Evolutionary conservation across 192 early-diverging fungal species (phyloP).

Genomic region (Coemansia sp.): DNA sequence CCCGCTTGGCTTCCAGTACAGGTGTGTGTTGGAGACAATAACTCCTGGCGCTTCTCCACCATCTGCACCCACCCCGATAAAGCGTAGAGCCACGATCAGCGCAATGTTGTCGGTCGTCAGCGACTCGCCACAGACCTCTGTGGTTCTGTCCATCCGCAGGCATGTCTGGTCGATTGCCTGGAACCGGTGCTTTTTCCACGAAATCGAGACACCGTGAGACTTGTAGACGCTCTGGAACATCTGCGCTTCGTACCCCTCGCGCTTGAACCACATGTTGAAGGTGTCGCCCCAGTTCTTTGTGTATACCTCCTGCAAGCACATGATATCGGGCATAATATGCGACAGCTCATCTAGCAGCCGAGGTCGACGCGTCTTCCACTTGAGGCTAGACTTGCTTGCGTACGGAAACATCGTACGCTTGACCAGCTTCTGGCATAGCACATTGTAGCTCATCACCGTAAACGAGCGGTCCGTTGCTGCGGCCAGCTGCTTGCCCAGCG

Average conservation of each 20-base stretch:
- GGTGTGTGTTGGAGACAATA: conserved; percentile 45
- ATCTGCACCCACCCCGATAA: neutral
- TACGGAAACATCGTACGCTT: conserved; percentile 56
- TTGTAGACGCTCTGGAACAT: conserved; percentile 34
- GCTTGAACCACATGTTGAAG: conserved; percentile 17
- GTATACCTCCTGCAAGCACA: conserved; percentile 59
- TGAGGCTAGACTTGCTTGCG: conserved; percentile 52
- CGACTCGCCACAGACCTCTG: conserved; percentile 25
- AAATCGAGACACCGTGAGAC: conserved; percentile 32
- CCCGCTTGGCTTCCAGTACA: conserved; percentile 38
- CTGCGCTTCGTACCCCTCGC: conserved; percentile 26
- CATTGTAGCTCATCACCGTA: conserved; percentile 60
- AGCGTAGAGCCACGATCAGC: conserved; percentile 19
- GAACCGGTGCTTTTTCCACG: conserved; percentile 36
- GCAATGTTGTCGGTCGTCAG: conserved; percentile 46
- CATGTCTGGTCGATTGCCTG: conserved; percentile 16
- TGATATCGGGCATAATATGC: conserved; percentile 48
- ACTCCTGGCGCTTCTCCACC: conserved; percentile 13
- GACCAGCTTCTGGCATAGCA: conserved; percentile 56
- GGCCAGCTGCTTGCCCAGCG: conserved; percentile 1
- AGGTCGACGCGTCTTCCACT: conserved; percentile 51
- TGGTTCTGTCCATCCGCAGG: conserved; percentile 26
- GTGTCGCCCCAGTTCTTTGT: conserved; percentile 36
- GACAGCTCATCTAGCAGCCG: conserved; percentile 50
- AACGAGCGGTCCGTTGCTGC: conserved; percentile 7